Percentiles rank a stretch among this genome's conserved stretches.
These are phyloP conservation scores for Cryptococcus sp. DNA, from an alignment of 1,284 basidiomycete genomes.

Conservation along the genomic window DNA sequence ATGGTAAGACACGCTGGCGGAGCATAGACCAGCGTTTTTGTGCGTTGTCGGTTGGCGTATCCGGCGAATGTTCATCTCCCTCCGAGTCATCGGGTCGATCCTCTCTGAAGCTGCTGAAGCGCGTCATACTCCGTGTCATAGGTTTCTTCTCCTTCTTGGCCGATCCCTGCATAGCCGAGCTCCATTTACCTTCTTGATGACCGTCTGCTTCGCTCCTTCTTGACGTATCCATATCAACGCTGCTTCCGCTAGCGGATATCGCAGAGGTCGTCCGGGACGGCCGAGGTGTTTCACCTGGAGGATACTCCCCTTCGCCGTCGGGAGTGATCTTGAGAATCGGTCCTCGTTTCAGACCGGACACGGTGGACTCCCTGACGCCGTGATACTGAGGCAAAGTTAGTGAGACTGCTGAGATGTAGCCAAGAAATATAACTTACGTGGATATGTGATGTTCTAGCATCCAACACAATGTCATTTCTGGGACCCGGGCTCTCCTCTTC, in stretches of 20 bases:
- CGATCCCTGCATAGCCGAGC: conserved; percentile 17
- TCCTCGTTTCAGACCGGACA: conserved; percentile 24
- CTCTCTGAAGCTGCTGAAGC: conserved; percentile 27
- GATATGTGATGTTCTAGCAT: conserved; percentile 41
- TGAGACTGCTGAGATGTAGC: not conserved
- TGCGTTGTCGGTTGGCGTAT: conserved; percentile 24
- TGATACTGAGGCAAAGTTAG: conserved; percentile 23
- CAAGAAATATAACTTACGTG: conserved; percentile 34
- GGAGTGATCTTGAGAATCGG: conserved; percentile 38
- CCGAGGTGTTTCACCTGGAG: conserved; percentile 37
- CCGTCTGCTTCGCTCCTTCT: conserved; percentile 15
- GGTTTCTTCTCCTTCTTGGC: conserved; percentile 1
- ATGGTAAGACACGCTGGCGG: conserved; percentile 35
- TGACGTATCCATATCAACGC: conserved; percentile 16
- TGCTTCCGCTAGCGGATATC: conserved; percentile 5
- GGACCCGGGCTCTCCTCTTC: conserved; percentile 45
- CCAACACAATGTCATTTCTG: conserved; percentile 45
- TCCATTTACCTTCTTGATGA: conserved; percentile 21
- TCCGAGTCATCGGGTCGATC: conserved; percentile 4
- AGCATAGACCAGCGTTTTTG: conserved; percentile 42
- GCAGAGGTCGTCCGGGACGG: conserved; percentile 22
- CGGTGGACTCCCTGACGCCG: conserved; percentile 21
- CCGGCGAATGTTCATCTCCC: conserved; percentile 5
- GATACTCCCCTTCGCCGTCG: conserved; percentile 38
- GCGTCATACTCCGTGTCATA: conserved; percentile 10